phyloP scores from a whole-genome alignment of 257 asterid species.

The Cinchona pubescens region DNA sequence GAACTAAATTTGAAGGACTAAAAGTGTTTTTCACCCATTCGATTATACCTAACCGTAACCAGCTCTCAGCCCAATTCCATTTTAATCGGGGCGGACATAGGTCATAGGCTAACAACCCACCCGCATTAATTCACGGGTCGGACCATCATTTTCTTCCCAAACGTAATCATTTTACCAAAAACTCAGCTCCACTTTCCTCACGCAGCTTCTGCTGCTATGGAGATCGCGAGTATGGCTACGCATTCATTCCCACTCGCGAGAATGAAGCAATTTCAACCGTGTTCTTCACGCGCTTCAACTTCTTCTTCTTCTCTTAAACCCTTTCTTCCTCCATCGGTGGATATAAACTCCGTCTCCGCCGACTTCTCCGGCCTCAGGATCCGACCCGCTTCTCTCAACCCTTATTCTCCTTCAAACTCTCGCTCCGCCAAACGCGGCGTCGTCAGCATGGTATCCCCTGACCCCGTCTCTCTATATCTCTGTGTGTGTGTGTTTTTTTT shows the following conservation, averaged over 20 bases:
- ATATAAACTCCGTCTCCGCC: conserved; percentile 31
- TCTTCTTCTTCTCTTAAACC: conserved; percentile 32
- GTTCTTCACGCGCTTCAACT: conserved; percentile 28
- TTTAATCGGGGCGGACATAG: not conserved
- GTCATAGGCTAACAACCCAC: not conserved
- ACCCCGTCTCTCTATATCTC: not conserved
- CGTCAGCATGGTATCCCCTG: conserved; percentile 64
- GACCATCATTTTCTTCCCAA: not conserved
- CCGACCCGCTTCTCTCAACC: conserved; percentile 61
- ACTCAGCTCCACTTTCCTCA: not conserved
- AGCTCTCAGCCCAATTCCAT: not conserved
- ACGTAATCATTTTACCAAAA: conserved; percentile 9
- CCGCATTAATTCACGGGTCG: not conserved
- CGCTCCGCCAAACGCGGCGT: conserved; percentile 59
- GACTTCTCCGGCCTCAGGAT: conserved; percentile 64
- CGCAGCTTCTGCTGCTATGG: conserved; percentile 22
- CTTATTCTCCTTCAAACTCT: conserved; percentile 25
- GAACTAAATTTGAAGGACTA: too few relatives aligned
- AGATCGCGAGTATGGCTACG: conserved; percentile 57
- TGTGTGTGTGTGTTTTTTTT: too few relatives aligned
- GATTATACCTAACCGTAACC: too few relatives aligned
- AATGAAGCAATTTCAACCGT: conserved; percentile 25
- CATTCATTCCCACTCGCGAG: conserved; percentile 50
- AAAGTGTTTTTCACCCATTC: too few relatives aligned
- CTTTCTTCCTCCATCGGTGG: too few relatives aligned